Base-by-base conservation (phyloP, 2,329 filamentous ascomycete genomes). In the Epichloe aotearoae region DNA sequence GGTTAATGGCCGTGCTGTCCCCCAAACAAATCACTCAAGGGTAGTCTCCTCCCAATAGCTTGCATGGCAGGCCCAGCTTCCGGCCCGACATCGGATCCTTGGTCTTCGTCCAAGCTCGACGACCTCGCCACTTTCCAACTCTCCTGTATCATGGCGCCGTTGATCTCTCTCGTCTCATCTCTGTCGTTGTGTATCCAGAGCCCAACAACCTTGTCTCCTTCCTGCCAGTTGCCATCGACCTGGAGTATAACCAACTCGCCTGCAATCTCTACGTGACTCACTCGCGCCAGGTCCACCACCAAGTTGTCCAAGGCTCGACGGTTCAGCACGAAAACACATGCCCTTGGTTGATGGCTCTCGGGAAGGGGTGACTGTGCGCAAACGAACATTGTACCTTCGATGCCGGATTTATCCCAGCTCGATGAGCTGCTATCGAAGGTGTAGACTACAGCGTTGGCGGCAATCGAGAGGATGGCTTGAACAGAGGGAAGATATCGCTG, bases 331-430 rank as follows among this genome's bases (percentile, higher is more conserved):
- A 89, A 85, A 15, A 87, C 77, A 68, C 80, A 80, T 20, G 72
- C 70, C 15, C 71, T 63, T 37, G 71, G 64, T 10, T 59, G 57
- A 46, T 70, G 61, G 19, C 40, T 59, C 3, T 65, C 62, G 3
- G 64, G 58, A 59, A 71, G 54, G 55, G 68, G 74, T 57, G 68
- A 65, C 62, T 79, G 75, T 56, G 85, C 77, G 72, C 87, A 94
- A 49, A 97, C 79, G 65, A 97, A 98, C 56, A 97, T 73, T 12
- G 88, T 86, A 39, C 93, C 93, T 67, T 95, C 90, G 11, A 90
- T 77, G 51, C 83, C 86, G 44, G 79, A 79, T 72, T 94, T 95
- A 63, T 93, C 86, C 93, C 93, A 97, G 53, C 73, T 69, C 49
- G 77, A 72, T 3, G 80, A 75, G 4, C 74, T 68, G 45, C 79